phyloP scores from a whole-genome alignment of 2,329 filamentous ascomycete genomes.

The Ceratocystis diversiconidia region DNA sequence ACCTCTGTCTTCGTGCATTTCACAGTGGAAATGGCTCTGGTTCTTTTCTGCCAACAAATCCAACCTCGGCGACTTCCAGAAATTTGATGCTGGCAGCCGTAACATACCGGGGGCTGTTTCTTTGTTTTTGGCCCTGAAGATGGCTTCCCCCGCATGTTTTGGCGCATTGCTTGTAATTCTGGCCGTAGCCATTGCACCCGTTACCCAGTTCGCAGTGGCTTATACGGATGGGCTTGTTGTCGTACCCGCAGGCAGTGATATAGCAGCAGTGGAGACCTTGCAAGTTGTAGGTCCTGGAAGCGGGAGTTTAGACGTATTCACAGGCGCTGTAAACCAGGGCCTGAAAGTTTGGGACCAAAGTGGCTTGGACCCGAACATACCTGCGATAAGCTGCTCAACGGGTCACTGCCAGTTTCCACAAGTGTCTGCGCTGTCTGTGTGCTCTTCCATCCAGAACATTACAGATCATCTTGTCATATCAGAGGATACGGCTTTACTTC shows the following conservation, averaged over 20 bases:
- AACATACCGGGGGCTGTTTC: slow-evolving; percentile 20
- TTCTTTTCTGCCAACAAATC: slow-evolving; percentile 21
- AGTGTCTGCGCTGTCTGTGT: slow-evolving; percentile 21
- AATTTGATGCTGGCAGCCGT: slow-evolving; percentile 23
- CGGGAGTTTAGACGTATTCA: background rate
- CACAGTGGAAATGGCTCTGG: slow-evolving; percentile 26
- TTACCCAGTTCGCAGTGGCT: slow-evolving; percentile 17
- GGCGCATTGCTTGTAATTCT: slow-evolving; percentile 21
- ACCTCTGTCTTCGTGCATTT: slow-evolving; percentile 22
- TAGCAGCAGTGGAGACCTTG: slow-evolving; percentile 6
- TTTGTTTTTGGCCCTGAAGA: slow-evolving; percentile 21
- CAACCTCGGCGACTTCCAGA: slow-evolving; percentile 22
- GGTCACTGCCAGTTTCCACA: slow-evolving; percentile 20
- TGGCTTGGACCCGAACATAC: slow-evolving; percentile 3
- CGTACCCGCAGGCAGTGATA: background rate
- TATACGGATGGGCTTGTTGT: slow-evolving; percentile 3
- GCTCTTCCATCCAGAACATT: slow-evolving; percentile 21
- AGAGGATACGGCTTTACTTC: slow-evolving; percentile 18
- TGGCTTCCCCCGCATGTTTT: slow-evolving; percentile 21
- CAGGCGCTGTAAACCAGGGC: background rate
- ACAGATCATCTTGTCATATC: slow-evolving; percentile 19
- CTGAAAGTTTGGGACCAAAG: background rate
- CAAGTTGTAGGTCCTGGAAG: background rate
- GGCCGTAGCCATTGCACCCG: slow-evolving; percentile 18
- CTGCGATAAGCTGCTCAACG: slow-evolving; percentile 16